Base-by-base conservation (phyloP, 306 rosid species). In the Urtica urens region DNA sequence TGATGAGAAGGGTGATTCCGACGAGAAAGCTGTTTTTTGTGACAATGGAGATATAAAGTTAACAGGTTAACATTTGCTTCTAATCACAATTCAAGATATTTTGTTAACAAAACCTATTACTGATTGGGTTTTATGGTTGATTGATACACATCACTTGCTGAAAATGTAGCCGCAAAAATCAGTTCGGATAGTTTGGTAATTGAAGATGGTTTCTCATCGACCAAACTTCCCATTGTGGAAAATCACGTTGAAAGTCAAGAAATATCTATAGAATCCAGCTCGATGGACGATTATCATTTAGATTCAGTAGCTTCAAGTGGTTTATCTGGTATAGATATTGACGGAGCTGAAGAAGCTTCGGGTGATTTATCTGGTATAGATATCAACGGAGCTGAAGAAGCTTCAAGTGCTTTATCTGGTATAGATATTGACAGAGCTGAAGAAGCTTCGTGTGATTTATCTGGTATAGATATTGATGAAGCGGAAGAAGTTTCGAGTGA, bases 11-110 rank as follows among this genome's bases (percentile, higher is more conserved):
- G 38, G 72, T 50, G 42, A 65, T 63, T 22, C 30, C 18, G 33
- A 71, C 29, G 57, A 44, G 53, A 78, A 79, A 86, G 95, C 78
- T 69, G 55, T 74, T 41, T 23, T 46, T 14, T 31, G 30, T 66
- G 59, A 62, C 47, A n/a, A n/a, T n/a, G n/a, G n/a, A n/a, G n/a
- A n/a, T 55, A 1, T 54, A 17, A 8, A 21, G 23, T 24, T 43
- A 35, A 35, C 11, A 15, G 25, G 27, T 43, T 20, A 7, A 20
- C 23, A 59, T 20, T 38, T 10, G 58, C 38, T 38, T 21, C 14
- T 65, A 56, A 6, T 8, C n/a, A 16, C 29, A 26, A 5, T 24
- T 34, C 23, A 18, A 4, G 1, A 31, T 30, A 2, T 49, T 11
- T 68, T 23, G 28, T 48, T n/a, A n/a, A n/a, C n/a, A n/a, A n/a